These are phyloP conservation scores for Cladosporium sp. DNA, from an alignment of 2,329 filamentous ascomycete genomes.

Conservation along the genomic window DNA sequence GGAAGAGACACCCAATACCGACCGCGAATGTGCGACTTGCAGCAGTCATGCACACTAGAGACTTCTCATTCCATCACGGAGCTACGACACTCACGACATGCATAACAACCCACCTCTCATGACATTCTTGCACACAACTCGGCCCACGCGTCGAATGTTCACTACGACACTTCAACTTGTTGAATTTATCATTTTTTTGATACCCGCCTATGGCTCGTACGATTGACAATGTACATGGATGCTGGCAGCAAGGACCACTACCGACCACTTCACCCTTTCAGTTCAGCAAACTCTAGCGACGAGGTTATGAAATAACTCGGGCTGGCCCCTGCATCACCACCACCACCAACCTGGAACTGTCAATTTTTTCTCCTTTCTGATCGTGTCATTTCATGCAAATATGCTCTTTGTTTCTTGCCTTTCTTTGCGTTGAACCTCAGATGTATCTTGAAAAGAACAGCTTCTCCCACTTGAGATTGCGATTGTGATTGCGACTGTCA, in stretches of 20 bases:
- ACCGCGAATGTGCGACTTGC: not conserved
- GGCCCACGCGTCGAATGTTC: not conserved
- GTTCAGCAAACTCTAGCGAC: not conserved
- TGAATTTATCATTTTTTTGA: not conserved
- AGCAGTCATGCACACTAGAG: not conserved
- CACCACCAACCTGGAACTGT: not conserved
- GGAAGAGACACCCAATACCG: not conserved
- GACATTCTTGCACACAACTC: not conserved
- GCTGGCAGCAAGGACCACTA: not conserved
- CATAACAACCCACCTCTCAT: not conserved
- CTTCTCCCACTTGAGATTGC: constrained; percentile 1
- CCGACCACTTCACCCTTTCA: not conserved
- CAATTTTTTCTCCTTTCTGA: not conserved
- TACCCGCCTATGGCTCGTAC: not conserved
- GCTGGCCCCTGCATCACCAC: not conserved
- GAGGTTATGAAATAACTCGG: not conserved
- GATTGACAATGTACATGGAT: not conserved
- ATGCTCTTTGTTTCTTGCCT: not conserved
- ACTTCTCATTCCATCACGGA: constrained; percentile 6
- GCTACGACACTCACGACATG: not conserved
- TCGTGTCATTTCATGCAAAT: constrained; percentile 8
- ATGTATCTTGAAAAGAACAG: constrained; percentile 3
- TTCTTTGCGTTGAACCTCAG: not conserved
- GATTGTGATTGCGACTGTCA: not conserved
- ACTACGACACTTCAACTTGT: not conserved